Percentiles rank a stretch among this genome's conserved stretches.
phyloP scores from a whole-genome alignment of 305 asterid genomes.

The Fraxinus sp. region DNA sequence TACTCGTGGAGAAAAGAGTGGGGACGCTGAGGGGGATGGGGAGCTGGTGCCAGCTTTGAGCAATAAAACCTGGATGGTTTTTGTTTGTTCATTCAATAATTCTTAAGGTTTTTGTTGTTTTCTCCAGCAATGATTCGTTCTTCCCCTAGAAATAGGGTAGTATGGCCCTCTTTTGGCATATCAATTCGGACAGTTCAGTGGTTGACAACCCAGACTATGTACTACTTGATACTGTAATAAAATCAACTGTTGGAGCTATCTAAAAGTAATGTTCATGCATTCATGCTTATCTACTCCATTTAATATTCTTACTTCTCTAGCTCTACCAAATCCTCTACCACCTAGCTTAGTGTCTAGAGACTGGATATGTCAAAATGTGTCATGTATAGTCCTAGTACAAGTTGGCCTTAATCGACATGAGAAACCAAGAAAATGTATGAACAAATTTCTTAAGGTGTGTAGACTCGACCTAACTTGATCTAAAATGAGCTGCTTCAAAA shows the following conservation, averaged over 20 bases:
- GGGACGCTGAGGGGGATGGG: constrained; percentile 6
- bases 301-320: not conserved
- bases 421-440: not conserved
- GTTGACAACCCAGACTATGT: constrained; percentile 49
- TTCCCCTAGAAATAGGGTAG: constrained; percentile 20
- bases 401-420: not conserved
- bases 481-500: not conserved
- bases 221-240: constrained; percentile 19
- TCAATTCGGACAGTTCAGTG: constrained; percentile 39
- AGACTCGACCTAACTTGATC: not conserved
- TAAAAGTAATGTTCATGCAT: constrained; percentile 13
- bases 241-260: not conserved
- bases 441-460: not conserved
- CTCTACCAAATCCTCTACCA: not conserved
- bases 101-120: constrained; percentile 13
- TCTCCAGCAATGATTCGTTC: constrained; percentile 41
- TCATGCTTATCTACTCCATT: constrained; percentile 18
- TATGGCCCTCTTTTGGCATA: constrained; percentile 31
- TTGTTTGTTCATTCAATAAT: constrained; percentile 25
- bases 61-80: constrained; percentile 44
- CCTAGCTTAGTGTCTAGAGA: not conserved
- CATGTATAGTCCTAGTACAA: not conserved
- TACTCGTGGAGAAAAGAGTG: constrained; percentile 21
- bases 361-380: not conserved
- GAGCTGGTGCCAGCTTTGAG: constrained; percentile 69